Conservation (phyloP, 2,329 filamentous ascomycete species). For the Hysterium pulicare region DNA sequence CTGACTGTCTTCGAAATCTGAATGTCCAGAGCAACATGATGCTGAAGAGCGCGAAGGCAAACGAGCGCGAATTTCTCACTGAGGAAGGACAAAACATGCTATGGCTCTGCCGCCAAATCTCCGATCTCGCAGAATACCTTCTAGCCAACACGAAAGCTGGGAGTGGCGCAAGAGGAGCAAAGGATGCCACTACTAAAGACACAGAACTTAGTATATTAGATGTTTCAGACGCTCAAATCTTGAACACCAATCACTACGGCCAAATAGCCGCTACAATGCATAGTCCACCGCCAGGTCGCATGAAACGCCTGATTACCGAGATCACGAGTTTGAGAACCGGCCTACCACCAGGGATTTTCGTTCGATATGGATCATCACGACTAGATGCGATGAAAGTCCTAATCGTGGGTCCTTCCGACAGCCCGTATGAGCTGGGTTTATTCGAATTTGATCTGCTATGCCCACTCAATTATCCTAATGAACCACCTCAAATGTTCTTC, state of each 20-base stretch:
- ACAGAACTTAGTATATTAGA: slow-evolving; percentile 21
- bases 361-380: slow-evolving; percentile 45
- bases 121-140: slow-evolving; percentile 23
- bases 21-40: slow-evolving; percentile 19
- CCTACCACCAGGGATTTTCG: slow-evolving; percentile 52
- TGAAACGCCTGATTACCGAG: slow-evolving; percentile 45
- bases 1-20: slow-evolving; percentile 23
- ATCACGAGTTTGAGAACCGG: slow-evolving; percentile 45
- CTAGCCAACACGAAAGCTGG: slow-evolving; percentile 9
- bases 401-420: slow-evolving; percentile 49
- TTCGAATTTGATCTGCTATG: slow-evolving; percentile 56
- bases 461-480: slow-evolving; percentile 39
- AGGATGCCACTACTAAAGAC: not conserved
- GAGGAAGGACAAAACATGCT: slow-evolving; percentile 28
- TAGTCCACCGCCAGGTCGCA: slow-evolving; percentile 36
- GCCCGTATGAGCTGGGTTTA: slow-evolving; percentile 53
- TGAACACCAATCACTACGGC: slow-evolving; percentile 22
- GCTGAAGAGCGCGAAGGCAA: slow-evolving; percentile 15
- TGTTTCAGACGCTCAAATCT: slow-evolving; percentile 37
- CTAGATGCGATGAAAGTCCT: slow-evolving; percentile 51
- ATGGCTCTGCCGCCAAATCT: slow-evolving; percentile 31
- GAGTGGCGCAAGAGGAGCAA: not conserved
- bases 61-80: slow-evolving; percentile 17
- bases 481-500: slow-evolving; percentile 44
- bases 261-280: slow-evolving; percentile 7